phyloP scores from a whole-genome alignment of 768 basidiomycete species.

The Austroboletus festivus region DNA sequence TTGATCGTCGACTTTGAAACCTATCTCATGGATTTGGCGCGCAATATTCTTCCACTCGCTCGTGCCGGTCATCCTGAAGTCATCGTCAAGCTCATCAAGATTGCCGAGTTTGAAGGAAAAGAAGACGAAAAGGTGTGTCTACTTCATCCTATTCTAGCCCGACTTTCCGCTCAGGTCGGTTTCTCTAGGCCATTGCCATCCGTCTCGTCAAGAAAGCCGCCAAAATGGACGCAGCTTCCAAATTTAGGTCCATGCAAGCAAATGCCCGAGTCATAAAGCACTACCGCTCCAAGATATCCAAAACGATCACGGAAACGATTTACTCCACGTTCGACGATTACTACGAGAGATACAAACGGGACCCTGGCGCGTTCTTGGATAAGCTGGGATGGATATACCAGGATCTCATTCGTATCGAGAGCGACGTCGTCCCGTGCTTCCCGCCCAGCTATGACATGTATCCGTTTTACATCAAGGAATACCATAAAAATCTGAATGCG shows the following conservation, averaged over 20 bases:
- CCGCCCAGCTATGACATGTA: slow-evolving; percentile 91
- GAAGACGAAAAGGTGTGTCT: slow-evolving; percentile 88
- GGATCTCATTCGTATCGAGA: slow-evolving; percentile 90
- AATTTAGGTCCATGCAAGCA: slow-evolving; percentile 91
- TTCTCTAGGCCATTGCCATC: slow-evolving; percentile 80
- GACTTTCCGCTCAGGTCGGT: neutral
- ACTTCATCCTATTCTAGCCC: neutral
- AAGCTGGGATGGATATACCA: slow-evolving; percentile 89
- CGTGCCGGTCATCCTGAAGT: slow-evolving; percentile 78
- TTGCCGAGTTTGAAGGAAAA: slow-evolving; percentile 87
- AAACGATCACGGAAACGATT: slow-evolving; percentile 76
- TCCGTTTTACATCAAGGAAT: slow-evolving; percentile 77
- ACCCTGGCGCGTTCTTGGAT: slow-evolving; percentile 73
- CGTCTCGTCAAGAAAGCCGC: slow-evolving; percentile 92
- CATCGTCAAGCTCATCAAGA: slow-evolving; percentile 90
- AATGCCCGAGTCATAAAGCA: slow-evolving; percentile 92
- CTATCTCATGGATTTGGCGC: slow-evolving; percentile 74
- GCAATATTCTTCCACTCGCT: slow-evolving; percentile 75
- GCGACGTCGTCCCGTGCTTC: slow-evolving; percentile 87
- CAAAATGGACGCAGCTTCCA: slow-evolving; percentile 87
- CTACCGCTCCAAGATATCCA: slow-evolving; percentile 86
- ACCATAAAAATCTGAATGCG: slow-evolving; percentile 81
- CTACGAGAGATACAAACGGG: slow-evolving; percentile 56
- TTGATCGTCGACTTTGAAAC: slow-evolving; percentile 82
- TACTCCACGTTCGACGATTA: slow-evolving; percentile 65